Evolutionary conservation across 345 rosid genomes (phyloP).

Genomic region (Corchorus olitorius): DNA sequence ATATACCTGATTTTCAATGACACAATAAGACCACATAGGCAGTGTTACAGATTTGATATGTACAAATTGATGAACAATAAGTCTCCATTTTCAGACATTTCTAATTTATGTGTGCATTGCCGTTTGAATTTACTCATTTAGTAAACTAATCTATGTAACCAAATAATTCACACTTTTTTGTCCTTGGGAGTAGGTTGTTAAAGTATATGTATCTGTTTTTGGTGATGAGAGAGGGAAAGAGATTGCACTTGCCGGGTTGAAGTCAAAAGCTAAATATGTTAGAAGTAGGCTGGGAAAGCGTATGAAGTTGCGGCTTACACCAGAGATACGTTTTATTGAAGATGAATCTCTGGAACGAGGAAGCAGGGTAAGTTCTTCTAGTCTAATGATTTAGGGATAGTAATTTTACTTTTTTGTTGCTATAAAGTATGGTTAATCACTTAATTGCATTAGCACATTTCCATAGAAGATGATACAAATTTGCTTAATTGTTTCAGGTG

Average conservation of each 20-base stretch:
- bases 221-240: constrained; percentile 97
- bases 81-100: background rate
- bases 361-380: constrained; percentile 68
- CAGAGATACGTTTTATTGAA: constrained; percentile 84
- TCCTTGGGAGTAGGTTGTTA: constrained; percentile 64
- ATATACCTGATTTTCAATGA: background rate
- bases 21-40: background rate
- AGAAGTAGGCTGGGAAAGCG: constrained; percentile 79
- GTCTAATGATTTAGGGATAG: background rate
- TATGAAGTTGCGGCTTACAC: constrained; percentile 87
- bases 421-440: background rate
- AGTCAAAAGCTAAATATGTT: constrained; percentile 79
- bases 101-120: background rate
- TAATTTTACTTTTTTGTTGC: background rate
- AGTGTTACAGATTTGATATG: background rate
- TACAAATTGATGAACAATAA: background rate
- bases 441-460: background rate
- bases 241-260: constrained; percentile 81
- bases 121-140: constrained; percentile 3
- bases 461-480: constrained; percentile 1
- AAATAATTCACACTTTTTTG: background rate
- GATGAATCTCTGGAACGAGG: constrained; percentile 91
- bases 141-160: background rate
- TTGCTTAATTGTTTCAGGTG: constrained; percentile 48
- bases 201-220: constrained; percentile 90